Evolutionary conservation across 2,329 filamentous ascomycete species (phyloP), one percentile per base, ranked within the genome.

Genomic region (Aureobasidium sp.): DNA sequence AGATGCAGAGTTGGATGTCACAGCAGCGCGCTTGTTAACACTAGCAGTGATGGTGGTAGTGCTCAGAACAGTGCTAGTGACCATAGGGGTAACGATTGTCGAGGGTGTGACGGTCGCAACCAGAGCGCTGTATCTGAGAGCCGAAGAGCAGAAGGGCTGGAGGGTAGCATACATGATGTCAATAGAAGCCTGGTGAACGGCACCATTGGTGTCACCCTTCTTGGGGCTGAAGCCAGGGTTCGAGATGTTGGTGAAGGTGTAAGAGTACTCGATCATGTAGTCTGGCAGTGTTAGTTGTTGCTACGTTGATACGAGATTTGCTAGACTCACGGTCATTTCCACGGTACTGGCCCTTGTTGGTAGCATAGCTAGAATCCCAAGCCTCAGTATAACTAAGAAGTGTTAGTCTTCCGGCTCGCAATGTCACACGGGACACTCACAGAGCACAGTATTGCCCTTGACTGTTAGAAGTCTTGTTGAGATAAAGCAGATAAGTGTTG

Each of bases 81-180:
- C 32, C 15, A 63, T 43, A 17, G 63, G 32, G 17, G 60, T 61
- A 10, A 48, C 24, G 5, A 63, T 61, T 17, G 55, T 24, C 3
- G 62, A 47, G 13, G 52, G 47, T 17, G 60, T 63, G 26, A 53
- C 46, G n/a, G 62, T 65, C 12, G 61, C 59, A 32, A 60, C 13
- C 6, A 62, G 39, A 36, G 53, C 41, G 15, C 43, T 55, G 63
- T 65, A 65, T 26, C 63, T 57, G 6, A 66, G 61, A 17, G 55
- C 43, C n/a, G 48, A 29, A 2, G 63, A 64, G 59, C 66, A 67
- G 62, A 61, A 67, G 10, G 65, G 63, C 52, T 66, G 61, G 12
- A 67, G 53, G 17, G 61, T 59, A 26, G 53, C 44, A 41, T 59
- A 65, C n/a, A 41, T 46, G 43, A 67, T 62, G 41, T 66, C 66